Conservation (phyloP, 139 green algal genomes). For the Auxenochlorella pyrenoidosa region DNA sequence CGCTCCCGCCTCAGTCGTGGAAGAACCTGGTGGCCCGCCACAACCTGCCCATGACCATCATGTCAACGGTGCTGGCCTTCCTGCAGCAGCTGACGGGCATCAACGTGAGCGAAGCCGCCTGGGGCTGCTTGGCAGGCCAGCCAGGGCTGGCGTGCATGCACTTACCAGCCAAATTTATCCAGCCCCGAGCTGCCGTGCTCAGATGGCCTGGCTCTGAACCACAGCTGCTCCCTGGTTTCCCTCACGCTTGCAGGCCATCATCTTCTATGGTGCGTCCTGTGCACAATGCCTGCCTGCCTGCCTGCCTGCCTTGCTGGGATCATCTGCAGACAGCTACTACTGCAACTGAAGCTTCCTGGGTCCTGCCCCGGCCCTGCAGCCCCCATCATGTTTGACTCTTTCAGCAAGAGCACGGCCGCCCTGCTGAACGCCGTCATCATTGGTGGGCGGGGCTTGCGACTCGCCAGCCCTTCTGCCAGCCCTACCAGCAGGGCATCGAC, state of each 20-base stretch:
- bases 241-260: neutral
- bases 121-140: too few relatives aligned
- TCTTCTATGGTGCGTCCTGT: neutral
- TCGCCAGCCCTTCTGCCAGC: too few relatives aligned
- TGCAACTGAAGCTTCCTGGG: too few relatives aligned
- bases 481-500: too few relatives aligned
- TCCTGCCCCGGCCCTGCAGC: slow-evolving; percentile 11
- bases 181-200: too few relatives aligned
- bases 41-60: slow-evolving; percentile 26
- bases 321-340: too few relatives aligned
- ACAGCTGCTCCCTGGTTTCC: neutral
- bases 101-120: slow-evolving; percentile 11
- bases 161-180: too few relatives aligned
- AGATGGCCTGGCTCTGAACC: too few relatives aligned
- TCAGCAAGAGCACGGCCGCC: slow-evolving; percentile 16
- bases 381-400: slow-evolving; percentile 27
- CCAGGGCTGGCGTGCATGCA: too few relatives aligned
- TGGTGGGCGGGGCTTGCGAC: neutral
- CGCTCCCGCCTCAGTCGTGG: neutral
- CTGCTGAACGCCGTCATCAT: slow-evolving; percentile 70
- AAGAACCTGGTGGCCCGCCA: slow-evolving; percentile 16
- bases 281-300: neutral
- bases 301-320: neutral
- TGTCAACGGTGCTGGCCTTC: neutral
- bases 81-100: slow-evolving; percentile 42